phyloP scores from a whole-genome alignment of 495 filamentous ascomycete species.

The Cercophora scortea region DNA sequence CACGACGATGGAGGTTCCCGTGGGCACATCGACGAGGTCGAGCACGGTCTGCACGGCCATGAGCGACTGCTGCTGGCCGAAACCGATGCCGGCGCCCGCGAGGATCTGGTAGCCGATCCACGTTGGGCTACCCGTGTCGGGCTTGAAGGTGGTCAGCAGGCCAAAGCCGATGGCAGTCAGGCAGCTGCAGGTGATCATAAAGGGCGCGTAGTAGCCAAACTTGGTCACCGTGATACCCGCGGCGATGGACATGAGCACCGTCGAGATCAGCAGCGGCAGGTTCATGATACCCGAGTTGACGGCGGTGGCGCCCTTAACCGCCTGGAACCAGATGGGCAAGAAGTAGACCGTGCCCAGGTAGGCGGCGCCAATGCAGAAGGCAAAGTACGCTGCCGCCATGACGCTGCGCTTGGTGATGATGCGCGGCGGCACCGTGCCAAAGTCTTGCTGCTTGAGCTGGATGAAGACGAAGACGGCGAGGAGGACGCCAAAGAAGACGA shows the following conservation, averaged over 20 bases:
- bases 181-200: slow-evolving; percentile 54
- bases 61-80: slow-evolving; percentile 59
- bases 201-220: slow-evolving; percentile 71
- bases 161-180: slow-evolving; percentile 61
- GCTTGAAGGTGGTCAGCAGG: slow-evolving; percentile 55
- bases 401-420: slow-evolving; percentile 66
- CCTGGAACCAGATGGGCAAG: slow-evolving; percentile 86
- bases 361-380: slow-evolving; percentile 48
- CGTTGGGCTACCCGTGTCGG: slow-evolving; percentile 39
- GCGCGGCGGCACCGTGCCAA: slow-evolving; percentile 63
- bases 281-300: slow-evolving; percentile 68
- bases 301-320: slow-evolving; percentile 62
- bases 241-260: slow-evolving; percentile 54
- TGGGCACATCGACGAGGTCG: slow-evolving; percentile 51
- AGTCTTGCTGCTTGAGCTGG: slow-evolving; percentile 56
- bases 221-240: slow-evolving; percentile 53
- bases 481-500: slow-evolving; percentile 65
- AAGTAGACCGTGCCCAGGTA: slow-evolving; percentile 67
- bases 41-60: slow-evolving; percentile 66
- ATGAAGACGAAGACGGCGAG: slow-evolving; percentile 50
- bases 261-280: slow-evolving; percentile 60
- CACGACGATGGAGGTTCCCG: slow-evolving; percentile 57
- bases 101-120: slow-evolving; percentile 80
- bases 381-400: slow-evolving; percentile 44
- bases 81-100: slow-evolving; percentile 60